A percentile compares a stretch with the other conserved stretches of the same genome.
Evolutionary conservation across 2,329 filamentous ascomycete species (phyloP).

Genomic region (Ceratocystis papillata): DNA sequence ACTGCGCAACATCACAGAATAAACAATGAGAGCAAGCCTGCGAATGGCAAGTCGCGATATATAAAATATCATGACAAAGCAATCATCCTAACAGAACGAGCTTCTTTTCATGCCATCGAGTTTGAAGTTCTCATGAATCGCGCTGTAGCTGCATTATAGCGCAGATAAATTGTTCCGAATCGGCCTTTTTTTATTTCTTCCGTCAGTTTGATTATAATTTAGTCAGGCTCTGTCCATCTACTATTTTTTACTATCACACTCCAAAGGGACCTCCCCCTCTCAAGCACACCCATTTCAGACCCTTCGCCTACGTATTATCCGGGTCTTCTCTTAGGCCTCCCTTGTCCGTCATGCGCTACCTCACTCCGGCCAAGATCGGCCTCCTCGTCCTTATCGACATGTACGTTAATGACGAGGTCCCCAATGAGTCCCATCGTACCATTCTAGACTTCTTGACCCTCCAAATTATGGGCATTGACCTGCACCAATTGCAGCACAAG

Average conservation of each 20-base stretch:
- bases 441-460: constrained; percentile 70
- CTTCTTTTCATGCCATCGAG: no score
- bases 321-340: not conserved
- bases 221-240: no score
- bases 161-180: no score
- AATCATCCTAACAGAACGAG: no score
- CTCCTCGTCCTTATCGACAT: constrained; percentile 70
- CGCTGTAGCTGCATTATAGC: no score
- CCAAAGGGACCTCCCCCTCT: not conserved
- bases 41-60: no score
- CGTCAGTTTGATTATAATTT: no score
- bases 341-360: constrained; percentile 58
- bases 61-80: no score
- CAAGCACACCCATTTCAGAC: not conserved
- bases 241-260: no score
- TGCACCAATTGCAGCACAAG: constrained; percentile 28
- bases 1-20: not conserved
- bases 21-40: not conserved
- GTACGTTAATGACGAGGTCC: constrained; percentile 62
- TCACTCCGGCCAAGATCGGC: constrained; percentile 81
- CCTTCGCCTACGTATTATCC: no score
- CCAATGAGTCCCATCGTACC: constrained; percentile 58
- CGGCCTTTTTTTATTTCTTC: no score
- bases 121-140: no score
- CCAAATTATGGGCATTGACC: constrained; percentile 46